phyloP scores from a whole-genome alignment of 2,329 filamentous ascomycete genomes.

The Cyphellophora attinorum region DNA sequence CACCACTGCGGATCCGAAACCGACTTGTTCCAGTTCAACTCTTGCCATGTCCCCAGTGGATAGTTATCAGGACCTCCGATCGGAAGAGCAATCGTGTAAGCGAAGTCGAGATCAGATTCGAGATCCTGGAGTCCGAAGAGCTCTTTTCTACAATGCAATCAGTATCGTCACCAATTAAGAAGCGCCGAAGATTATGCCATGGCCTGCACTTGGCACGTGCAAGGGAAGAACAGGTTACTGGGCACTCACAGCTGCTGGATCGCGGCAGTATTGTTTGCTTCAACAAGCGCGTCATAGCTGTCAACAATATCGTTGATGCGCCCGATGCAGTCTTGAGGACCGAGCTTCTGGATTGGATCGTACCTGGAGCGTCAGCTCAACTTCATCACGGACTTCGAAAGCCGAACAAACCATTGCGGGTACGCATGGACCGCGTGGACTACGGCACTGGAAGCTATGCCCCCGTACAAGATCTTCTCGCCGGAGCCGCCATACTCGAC shows the following conservation, averaged over 20 bases:
- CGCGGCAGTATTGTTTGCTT: constrained; percentile 30
- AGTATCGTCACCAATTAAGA: no score
- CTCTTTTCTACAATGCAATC: constrained; percentile 5
- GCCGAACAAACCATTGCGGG: constrained; percentile 31
- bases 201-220: no score
- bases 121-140: constrained; percentile 37
- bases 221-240: no score
- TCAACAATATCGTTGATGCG: constrained; percentile 41
- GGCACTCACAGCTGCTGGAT: constrained; percentile 38
- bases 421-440: constrained; percentile 34
- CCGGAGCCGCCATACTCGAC: constrained; percentile 22
- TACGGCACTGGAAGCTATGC: constrained; percentile 39
- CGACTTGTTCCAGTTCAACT: constrained; percentile 39
- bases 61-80: constrained; percentile 40
- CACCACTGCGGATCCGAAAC: constrained; percentile 40
- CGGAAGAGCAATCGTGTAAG: constrained; percentile 39
- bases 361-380: no score
- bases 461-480: constrained; percentile 28
- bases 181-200: no score
- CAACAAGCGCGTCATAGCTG: constrained; percentile 39
- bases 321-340: constrained; percentile 39
- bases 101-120: constrained; percentile 24
- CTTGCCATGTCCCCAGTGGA: constrained; percentile 44
- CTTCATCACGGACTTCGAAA: background rate
- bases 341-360: constrained; percentile 39